These are phyloP conservation scores for Clarireedia sp. DNA, from an alignment of 2,329 filamentous ascomycete species.

Conservation along the genomic window DNA sequence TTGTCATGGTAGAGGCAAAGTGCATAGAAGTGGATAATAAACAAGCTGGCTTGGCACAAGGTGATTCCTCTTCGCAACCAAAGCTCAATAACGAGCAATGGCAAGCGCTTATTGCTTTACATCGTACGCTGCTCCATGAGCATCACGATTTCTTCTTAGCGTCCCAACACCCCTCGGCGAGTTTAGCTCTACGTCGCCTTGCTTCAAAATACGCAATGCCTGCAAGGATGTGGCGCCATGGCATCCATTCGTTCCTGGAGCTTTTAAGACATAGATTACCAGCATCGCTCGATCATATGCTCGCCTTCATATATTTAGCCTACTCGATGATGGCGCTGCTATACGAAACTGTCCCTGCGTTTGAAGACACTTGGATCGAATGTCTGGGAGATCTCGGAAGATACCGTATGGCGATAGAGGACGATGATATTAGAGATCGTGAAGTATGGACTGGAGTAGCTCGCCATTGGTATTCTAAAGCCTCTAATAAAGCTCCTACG, in stretches of 20 bases:
- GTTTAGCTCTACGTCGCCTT: slow-evolving; percentile 55
- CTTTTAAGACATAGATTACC: slow-evolving; percentile 68
- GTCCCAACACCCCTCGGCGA: slow-evolving; percentile 75
- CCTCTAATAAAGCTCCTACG: slow-evolving; percentile 63
- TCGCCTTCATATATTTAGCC: slow-evolving; percentile 79
- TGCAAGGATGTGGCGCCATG: slow-evolving; percentile 86
- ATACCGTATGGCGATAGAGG: slow-evolving; percentile 86
- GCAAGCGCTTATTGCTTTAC: slow-evolving; percentile 75
- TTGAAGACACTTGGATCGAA: slow-evolving; percentile 80
- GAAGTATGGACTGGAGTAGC: slow-evolving; percentile 79
- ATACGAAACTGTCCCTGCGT: slow-evolving; percentile 75
- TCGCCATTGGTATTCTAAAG: slow-evolving; percentile 63
- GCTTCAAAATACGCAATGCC: slow-evolving; percentile 86
- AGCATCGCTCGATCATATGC: slow-evolving; percentile 75
- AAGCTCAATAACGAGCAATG: slow-evolving; percentile 62
- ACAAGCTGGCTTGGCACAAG: slow-evolving; percentile 45
- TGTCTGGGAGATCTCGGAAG: slow-evolving; percentile 80
- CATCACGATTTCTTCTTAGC: slow-evolving; percentile 84
- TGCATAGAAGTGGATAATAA: slow-evolving; percentile 75
- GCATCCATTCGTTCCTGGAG: slow-evolving; percentile 79
- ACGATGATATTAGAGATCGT: slow-evolving; percentile 61
- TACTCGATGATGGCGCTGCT: slow-evolving; percentile 86
- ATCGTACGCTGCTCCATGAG: slow-evolving; percentile 72
- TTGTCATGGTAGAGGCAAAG: slow-evolving; percentile 81
- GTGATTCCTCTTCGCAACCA: slow-evolving; percentile 33